Evolutionary conservation across 2,329 filamentous ascomycete genomes (phyloP), one percentile per base, ranked within the genome.

Genomic region (Monilinia vaccinii-corymbosi): DNA sequence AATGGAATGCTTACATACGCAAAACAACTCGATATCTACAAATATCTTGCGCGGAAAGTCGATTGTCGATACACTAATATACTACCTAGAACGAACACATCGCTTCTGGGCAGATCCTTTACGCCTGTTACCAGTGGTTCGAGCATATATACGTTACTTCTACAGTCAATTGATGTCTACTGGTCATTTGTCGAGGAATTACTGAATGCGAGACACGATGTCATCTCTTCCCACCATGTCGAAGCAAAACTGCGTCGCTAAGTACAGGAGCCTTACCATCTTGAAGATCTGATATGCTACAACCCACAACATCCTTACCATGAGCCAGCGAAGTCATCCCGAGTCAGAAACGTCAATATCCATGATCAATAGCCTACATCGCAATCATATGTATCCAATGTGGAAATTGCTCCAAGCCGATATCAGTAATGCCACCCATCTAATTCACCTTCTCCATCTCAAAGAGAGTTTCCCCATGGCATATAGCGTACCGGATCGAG

Each of bases 401-500:
- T 34, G 40, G 18, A 21, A 47, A 63, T 23, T 51, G 61, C 49
- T 9, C 47, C 13, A 42, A 48, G 16, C 64, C 66, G n/a, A 53
- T 61, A 2, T 21, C 40, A 10, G 62, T 44, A 4, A 62, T 67
- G 52, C 56, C 46, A 48, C 45, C 63, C 14, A 62, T 66, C n/a
- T n/a, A 44, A 36, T 58, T 52, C 34, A 55, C 57, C n/a, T 55
- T 13, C 52, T 66, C 4, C 60, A 68, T 18, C 63, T 65, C n/a
- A n/a, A 9, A 36, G n/a, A 3, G 25, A 51, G 2, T 65, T 67
- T 47, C 53, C 63, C 7, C 62, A 65, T 31, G 63, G 65, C 57
- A 45, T 66, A 9, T 67, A 66, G 36, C 60, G 55, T 67, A 66
- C 40, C 60, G 55, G 49, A 62, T 69, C 9, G 60, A 68, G 48